Conservation (phyloP, 1,284 basidiomycete genomes). For the Ustilago cynodontis region DNA sequence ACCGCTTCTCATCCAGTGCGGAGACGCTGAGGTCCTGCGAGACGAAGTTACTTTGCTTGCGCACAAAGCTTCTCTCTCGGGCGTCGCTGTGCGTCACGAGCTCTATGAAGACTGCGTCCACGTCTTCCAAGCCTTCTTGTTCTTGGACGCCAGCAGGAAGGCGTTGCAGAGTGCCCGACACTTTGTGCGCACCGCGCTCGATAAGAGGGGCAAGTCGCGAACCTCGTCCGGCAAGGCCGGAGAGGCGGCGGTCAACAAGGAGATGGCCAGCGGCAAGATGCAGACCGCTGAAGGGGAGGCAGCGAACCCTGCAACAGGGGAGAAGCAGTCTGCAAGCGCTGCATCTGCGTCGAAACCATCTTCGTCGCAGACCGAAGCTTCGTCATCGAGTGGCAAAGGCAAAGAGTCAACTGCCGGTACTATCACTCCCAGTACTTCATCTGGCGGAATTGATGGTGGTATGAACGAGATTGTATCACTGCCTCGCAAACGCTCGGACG, state of each 20-base stretch:
- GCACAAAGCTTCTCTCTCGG: slow-evolving; percentile 89
- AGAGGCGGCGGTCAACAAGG: slow-evolving; percentile 72
- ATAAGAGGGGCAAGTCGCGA: slow-evolving; percentile 57
- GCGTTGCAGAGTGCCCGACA: slow-evolving; percentile 68
- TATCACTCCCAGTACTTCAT: slow-evolving; percentile 30
- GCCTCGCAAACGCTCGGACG: slow-evolving; percentile 37
- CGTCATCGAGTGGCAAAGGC: slow-evolving; percentile 16
- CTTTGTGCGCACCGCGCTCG: slow-evolving; percentile 68
- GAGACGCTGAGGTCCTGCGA: slow-evolving; percentile 91
- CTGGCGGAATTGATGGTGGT: slow-evolving; percentile 34
- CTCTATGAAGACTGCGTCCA: slow-evolving; percentile 86
- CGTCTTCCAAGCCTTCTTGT: slow-evolving; percentile 69
- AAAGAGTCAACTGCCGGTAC: slow-evolving; percentile 14
- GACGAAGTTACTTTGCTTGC: slow-evolving; percentile 94
- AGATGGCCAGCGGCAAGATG: slow-evolving; percentile 57
- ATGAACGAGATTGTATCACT: slow-evolving; percentile 46
- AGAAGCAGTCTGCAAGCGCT: slow-evolving; percentile 12
- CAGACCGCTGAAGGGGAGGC: slow-evolving; percentile 51
- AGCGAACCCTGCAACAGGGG: slow-evolving; percentile 51
- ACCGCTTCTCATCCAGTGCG: slow-evolving; percentile 90
- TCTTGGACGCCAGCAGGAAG: slow-evolving; percentile 68
- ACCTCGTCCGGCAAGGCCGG: slow-evolving; percentile 72
- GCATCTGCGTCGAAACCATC: not conserved
- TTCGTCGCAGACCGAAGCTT: not conserved
- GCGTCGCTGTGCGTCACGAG: slow-evolving; percentile 90